phyloP scores from a whole-genome alignment of 306 rosid species.

The Boehmeria nivea region DNA sequence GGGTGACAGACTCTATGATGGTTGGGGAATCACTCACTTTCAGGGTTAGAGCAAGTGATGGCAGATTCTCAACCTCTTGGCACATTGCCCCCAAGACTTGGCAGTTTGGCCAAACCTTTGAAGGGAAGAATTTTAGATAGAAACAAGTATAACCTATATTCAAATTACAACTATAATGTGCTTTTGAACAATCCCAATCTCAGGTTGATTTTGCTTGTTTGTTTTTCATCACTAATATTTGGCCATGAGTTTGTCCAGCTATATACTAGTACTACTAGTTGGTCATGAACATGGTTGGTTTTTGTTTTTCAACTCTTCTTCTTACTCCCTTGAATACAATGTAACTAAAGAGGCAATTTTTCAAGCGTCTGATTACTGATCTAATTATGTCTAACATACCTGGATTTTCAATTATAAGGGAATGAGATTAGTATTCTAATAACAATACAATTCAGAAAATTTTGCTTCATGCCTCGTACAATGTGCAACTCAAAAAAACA shows the following conservation, averaged over 20 bases:
- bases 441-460: too few species aligned
- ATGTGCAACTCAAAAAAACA: too few species aligned
- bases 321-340: not conserved
- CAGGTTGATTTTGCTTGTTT: not conserved
- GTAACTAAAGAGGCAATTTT: not conserved
- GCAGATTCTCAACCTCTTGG: conserved; percentile 40
- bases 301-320: not conserved
- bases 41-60: conserved; percentile 54
- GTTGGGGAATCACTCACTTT: conserved; percentile 59
- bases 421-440: too few species aligned
- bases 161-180: not conserved
- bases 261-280: not conserved
- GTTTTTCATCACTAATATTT: too few species aligned
- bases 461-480: too few species aligned
- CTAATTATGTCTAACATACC: not conserved
- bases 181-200: not conserved
- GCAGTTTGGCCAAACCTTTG: conserved; percentile 71
- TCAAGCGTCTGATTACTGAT: too few species aligned
- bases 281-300: not conserved
- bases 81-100: conserved; percentile 45
- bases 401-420: too few species aligned
- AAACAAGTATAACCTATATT: not conserved
- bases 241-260: not conserved
- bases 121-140: conserved; percentile 54
- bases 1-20: conserved; percentile 54